Base-by-base conservation (phyloP, 169 alveolate genomes). In the Sarcocystis neurona region DNA sequence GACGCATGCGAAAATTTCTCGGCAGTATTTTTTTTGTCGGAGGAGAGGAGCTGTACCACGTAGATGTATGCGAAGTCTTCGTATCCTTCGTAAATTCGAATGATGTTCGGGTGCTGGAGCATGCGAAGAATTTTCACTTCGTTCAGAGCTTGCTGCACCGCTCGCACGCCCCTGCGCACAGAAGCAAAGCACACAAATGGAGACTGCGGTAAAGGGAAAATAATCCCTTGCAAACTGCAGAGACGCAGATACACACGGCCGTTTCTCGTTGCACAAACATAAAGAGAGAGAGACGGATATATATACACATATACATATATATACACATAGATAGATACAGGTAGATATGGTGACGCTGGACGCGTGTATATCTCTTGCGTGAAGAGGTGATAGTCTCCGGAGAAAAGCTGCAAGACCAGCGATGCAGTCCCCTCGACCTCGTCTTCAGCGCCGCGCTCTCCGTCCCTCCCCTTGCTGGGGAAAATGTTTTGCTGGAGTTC, bases 81-180 rank as follows among this genome's bases (percentile, higher is more conserved):
- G 39, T 34, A 85, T n/a, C 90, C 68, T 20, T 85, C 90, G 56
- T 66, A 85, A 46, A 85, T 85, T 79, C 72, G 68, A 48, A 85
- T 79, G 75, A 85, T 85, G 84, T 85, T 85, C 58, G 90, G 90
- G 44, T 85, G 90, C 44, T 85, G 85, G 58, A 85, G 30, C 37
- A 53, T 74, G 63, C 77, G 47, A 53, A 85, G 78, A 50, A 85
- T 74, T 1, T 63, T 56, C 53, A 85, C 77, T 60, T 85, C 90
- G 75, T 85, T 77, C 60, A 63, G 80, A 27, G 90, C 90, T 44
- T 66, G 78, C 23, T 78, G 63, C 85, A 85, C 63, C 12, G 90
- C 90, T 34, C 48, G 53, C 43, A 72, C 72, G 37, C 85, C 44
- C 58, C 90, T 85, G 85, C 77, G 82, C 56, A 3, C 34, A 39